Conservation (phyloP, 139 green algal species). For the Spirogloea muscicola region DNA sequence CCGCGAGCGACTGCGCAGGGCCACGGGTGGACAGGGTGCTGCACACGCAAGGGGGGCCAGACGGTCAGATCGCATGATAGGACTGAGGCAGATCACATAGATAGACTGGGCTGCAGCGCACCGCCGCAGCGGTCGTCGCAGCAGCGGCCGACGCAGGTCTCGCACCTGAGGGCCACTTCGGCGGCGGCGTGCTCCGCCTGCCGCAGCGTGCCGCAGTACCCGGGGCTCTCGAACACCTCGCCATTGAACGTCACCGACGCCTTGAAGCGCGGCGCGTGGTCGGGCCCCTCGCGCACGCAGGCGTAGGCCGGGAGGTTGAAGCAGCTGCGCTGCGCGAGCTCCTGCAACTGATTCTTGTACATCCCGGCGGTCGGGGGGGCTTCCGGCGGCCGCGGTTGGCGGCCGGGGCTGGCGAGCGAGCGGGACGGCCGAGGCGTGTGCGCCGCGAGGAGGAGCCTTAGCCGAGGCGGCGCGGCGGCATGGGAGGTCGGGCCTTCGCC, state of each 20-base stretch:
- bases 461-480: too few species aligned
- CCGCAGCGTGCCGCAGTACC: constrained; percentile 30
- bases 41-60: too few species aligned
- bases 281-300: constrained; percentile 36
- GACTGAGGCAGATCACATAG: too few species aligned
- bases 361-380: too few species aligned
- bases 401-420: too few species aligned
- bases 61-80: too few species aligned
- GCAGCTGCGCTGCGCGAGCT: constrained; percentile 33
- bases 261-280: constrained; percentile 45
- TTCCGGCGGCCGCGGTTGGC: too few species aligned
- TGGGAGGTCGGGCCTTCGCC: not conserved
- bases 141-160: too few species aligned
- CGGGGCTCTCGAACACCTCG: constrained; percentile 33
- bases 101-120: too few species aligned
- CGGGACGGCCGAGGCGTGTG: too few species aligned
- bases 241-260: constrained; percentile 43
- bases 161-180: constrained; percentile 40
- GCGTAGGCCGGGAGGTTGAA: constrained; percentile 45
- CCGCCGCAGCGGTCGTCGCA: too few species aligned
- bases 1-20: constrained; percentile 33
- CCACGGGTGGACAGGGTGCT: constrained; percentile 5
- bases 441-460: too few species aligned
- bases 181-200: constrained; percentile 44
- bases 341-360: constrained; percentile 50